phyloP scores from a whole-genome alignment of 495 filamentous ascomycete genomes.

The Letharia lupina region DNA sequence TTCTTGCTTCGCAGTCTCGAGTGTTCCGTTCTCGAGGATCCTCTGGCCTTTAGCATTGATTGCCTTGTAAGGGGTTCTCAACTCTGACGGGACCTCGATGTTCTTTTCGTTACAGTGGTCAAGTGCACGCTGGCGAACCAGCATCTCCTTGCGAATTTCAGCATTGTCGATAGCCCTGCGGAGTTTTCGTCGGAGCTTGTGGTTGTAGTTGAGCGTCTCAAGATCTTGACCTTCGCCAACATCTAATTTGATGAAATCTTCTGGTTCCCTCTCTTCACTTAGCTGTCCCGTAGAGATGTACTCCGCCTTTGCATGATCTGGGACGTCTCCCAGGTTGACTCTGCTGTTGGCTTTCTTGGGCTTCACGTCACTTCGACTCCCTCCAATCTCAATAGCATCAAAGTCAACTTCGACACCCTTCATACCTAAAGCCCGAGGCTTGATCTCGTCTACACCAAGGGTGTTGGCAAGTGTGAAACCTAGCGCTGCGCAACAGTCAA shows the following conservation, averaged over 20 bases:
- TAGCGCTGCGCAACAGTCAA: conserved; percentile 20
- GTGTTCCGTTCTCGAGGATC: conserved; percentile 23
- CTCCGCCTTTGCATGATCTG: conserved; percentile 15
- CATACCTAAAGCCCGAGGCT: conserved; percentile 27
- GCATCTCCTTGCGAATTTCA: conserved; percentile 22
- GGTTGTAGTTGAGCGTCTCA: conserved; percentile 25
- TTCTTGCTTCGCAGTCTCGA: conserved; percentile 28
- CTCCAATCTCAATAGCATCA: conserved; percentile 21
- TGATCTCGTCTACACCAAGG: conserved; percentile 25
- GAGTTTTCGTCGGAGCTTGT: conserved; percentile 28
- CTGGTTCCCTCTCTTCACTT: not conserved
- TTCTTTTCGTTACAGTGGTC: conserved; percentile 13
- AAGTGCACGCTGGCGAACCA: conserved; percentile 25
- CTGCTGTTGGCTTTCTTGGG: conserved; percentile 17
- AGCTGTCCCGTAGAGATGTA: conserved; percentile 11
- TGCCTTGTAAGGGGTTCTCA: conserved; percentile 21
- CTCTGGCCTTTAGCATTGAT: conserved; percentile 22
- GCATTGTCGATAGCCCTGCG: conserved; percentile 26
- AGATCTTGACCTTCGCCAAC: conserved; percentile 21
- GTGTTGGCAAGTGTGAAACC: conserved; percentile 28
- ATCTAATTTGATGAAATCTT: conserved; percentile 26
- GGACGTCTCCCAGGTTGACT: conserved; percentile 24
- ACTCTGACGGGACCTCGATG: conserved; percentile 13
- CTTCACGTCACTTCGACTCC: conserved; percentile 15
- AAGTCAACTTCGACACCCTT: conserved; percentile 27